Base-by-base conservation (phyloP, 2,329 filamentous ascomycete species). In the Alternaria sp. region DNA sequence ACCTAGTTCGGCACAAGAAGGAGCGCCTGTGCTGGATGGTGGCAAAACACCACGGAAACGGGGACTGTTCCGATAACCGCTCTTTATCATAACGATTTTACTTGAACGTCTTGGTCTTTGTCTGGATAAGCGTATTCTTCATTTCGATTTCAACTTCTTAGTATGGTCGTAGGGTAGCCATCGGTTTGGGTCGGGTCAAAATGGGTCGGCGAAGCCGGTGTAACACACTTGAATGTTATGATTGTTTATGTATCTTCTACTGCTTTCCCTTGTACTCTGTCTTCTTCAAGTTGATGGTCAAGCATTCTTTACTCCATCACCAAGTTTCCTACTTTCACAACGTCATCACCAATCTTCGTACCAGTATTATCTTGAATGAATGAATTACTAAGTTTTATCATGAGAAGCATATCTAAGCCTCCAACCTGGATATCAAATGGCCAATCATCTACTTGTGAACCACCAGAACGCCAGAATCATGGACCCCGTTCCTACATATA, bases 1-100 rank as follows among this genome's bases (percentile, higher is more conserved):
- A 16, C 59, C 66, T 9, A 66, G 57, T n/a, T 49, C 32, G 38
- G 41, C 49, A 10, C 54, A 62, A 8, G 64, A 66, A 8, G 63
- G 52, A 6, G 59, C 22, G 12, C 50, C 16, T 6, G n/a, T 43
- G 40, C 22, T 49, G 14, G 64, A 65, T n/a, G 60, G 60, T 12
- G 54, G 40, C 34, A 71, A 57, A 53, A 71, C 65, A 27, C 63
- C 70, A 3, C 59, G 60, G 40, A 75, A 68, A 65, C 66, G 62
- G 38, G 58, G 62, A 3, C 20, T 69, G 4, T 73, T 69, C 46
- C 54, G 71, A 30, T 70, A 59, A 18, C 1, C 32, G 22, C 32
- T 25, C 46, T 50, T 50, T 12, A 2, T n/a, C 16, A 36, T 36
- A 3, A 36, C 8, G 30, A 25, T 50, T 36, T 36, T 14, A 18